Evolutionary conservation across 495 filamentous ascomycete species (phyloP).

Genomic region (Penicillium herquei): DNA sequence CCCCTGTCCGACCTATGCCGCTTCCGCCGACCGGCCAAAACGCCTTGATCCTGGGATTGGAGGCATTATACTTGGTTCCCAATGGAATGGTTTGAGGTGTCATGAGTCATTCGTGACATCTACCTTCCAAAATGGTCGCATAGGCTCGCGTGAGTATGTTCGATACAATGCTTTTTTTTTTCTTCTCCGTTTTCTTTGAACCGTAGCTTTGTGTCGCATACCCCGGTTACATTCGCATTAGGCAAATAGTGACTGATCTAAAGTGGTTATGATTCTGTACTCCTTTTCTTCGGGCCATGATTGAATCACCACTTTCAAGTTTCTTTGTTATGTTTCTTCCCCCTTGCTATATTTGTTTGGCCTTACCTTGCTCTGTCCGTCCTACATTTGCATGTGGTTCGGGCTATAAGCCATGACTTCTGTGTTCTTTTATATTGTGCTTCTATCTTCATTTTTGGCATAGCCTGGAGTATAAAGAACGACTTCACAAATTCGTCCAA

Average conservation of each 20-base stretch:
- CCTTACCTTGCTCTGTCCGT: background rate
- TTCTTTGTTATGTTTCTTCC: slow-evolving; percentile 4
- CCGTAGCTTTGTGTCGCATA: slow-evolving; percentile 12
- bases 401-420: slow-evolving; percentile 12
- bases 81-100: background rate
- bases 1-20: slow-evolving; percentile 3
- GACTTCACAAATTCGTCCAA: slow-evolving; percentile 16
- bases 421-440: slow-evolving; percentile 13
- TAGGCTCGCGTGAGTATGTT: background rate
- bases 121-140: background rate
- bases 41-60: slow-evolving; percentile 2
- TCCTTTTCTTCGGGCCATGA: background rate
- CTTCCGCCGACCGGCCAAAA: slow-evolving; percentile 3
- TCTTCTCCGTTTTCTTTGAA: background rate
- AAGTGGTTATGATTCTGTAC: slow-evolving; percentile 3
- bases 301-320: background rate
- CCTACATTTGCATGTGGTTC: slow-evolving; percentile 11
- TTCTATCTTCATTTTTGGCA: slow-evolving; percentile 29
- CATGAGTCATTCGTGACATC: background rate
- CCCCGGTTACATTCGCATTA: slow-evolving; percentile 1
- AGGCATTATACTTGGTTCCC: slow-evolving; percentile 9
- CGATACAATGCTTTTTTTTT: slow-evolving; percentile 2
- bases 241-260: background rate
- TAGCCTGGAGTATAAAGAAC: slow-evolving; percentile 48
- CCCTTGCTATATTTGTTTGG: slow-evolving; percentile 15